A percentile compares a stretch with the other conserved stretches of the same genome.
phyloP scores from a whole-genome alignment of 2,329 filamentous ascomycete species.

The Arachnomyces sp. region DNA sequence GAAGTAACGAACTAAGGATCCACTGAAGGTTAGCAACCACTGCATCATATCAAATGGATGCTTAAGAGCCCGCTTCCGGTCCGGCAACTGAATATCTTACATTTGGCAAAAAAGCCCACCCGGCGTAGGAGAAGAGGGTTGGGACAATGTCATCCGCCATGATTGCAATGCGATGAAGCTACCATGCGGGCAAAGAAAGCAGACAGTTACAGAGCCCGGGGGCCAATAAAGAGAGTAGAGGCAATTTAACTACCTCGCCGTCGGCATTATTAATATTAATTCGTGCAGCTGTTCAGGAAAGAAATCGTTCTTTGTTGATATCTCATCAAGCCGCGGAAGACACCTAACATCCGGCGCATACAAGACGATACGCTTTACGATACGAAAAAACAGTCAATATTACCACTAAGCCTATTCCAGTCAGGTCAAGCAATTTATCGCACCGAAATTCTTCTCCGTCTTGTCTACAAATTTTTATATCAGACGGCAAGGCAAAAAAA shows the following conservation, averaged over 20 bases:
- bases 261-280: background rate
- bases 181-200: background rate
- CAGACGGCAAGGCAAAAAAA: too few relatives aligned
- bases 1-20: constrained; percentile 63
- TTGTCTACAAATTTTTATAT: too few relatives aligned
- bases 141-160: constrained; percentile 31
- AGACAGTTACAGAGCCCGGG: background rate
- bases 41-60: constrained; percentile 2
- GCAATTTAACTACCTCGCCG: background rate
- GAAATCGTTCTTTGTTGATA: background rate
- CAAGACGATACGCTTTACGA: too few relatives aligned
- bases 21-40: constrained; percentile 3
- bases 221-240: background rate
- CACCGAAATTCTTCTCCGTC: too few relatives aligned
- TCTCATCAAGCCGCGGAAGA: too few relatives aligned
- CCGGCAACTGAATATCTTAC: too few relatives aligned
- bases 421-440: too few relatives aligned
- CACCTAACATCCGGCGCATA: too few relatives aligned
- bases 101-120: constrained; percentile 57
- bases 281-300: background rate
- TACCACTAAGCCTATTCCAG: too few relatives aligned
- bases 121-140: constrained; percentile 47
- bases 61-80: too few relatives aligned
- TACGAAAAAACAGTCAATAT: too few relatives aligned
- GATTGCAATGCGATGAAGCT: background rate